These are phyloP conservation scores for Eucalyptus curtisii DNA, from an alignment of 345 rosid species.

Conservation along the genomic window DNA sequence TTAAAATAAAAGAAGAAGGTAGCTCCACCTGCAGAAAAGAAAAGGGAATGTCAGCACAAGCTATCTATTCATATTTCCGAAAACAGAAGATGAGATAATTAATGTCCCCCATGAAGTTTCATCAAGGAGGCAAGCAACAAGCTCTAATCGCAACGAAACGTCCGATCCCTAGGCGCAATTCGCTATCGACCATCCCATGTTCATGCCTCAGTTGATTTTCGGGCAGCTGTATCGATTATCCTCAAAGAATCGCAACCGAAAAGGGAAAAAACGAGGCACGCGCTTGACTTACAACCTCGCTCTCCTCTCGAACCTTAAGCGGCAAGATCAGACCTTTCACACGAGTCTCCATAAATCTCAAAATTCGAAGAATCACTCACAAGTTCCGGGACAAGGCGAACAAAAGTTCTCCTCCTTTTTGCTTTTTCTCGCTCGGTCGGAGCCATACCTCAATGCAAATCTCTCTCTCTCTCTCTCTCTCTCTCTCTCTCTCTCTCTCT, in stretches of 20 bases:
- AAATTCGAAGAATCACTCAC: not conserved
- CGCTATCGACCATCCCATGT: not conserved
- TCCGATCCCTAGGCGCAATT: not conserved
- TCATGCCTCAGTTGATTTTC: not conserved
- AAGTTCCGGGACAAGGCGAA: not conserved
- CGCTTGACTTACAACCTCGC: not conserved
- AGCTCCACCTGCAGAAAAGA: not conserved
- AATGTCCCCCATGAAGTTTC: not conserved
- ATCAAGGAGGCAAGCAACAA: not conserved
- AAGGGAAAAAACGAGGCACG: not conserved
- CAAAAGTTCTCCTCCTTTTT: not conserved
- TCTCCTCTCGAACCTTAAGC: not conserved
- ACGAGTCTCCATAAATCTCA: not conserved
- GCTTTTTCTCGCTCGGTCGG: not conserved
- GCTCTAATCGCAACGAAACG: not conserved
- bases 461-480: not conserved
- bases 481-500: not conserved
- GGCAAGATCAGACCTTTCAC: not conserved
- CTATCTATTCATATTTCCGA: not conserved
- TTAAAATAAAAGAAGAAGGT: not conserved
- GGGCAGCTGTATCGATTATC: not conserved
- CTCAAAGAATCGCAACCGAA: not conserved
- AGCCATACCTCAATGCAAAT: not conserved
- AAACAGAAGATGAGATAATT: not conserved
- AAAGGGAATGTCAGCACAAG: not conserved